These are phyloP conservation scores for Hippophae tibetana DNA, from an alignment of 306 rosid species.

Conservation along the genomic window DNA sequence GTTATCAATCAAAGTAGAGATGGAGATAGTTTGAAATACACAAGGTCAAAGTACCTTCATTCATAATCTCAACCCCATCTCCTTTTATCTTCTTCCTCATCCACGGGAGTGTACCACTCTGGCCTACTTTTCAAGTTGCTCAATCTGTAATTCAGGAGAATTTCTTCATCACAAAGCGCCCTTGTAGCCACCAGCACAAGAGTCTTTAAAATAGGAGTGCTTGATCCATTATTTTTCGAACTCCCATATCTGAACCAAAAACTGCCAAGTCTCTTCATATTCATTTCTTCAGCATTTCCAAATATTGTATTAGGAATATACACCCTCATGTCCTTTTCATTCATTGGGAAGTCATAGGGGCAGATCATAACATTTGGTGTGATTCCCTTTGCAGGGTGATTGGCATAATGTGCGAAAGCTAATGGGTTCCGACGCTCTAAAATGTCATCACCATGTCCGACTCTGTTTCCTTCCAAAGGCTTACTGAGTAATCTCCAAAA, in stretches of 20 bases:
- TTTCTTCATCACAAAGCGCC: slow-evolving; percentile 65
- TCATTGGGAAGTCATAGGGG: slow-evolving; percentile 80
- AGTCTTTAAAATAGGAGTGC: slow-evolving; percentile 50
- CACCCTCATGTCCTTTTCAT: slow-evolving; percentile 52
- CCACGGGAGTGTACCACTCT: slow-evolving; percentile 70
- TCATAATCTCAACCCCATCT: slow-evolving; percentile 58
- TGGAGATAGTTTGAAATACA: background rate
- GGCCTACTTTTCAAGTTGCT: slow-evolving; percentile 76
- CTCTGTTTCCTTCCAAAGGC: slow-evolving; percentile 57
- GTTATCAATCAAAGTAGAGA: background rate
- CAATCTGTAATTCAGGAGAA: slow-evolving; percentile 76
- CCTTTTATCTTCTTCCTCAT: slow-evolving; percentile 86
- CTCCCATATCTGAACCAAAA: slow-evolving; percentile 84
- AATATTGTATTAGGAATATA: slow-evolving; percentile 68
- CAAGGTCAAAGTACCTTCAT: background rate
- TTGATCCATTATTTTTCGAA: slow-evolving; percentile 29
- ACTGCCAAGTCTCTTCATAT: slow-evolving; percentile 65
- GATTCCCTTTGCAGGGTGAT: slow-evolving; percentile 73
- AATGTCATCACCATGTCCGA: slow-evolving; percentile 26
- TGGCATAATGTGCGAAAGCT: slow-evolving; percentile 83
- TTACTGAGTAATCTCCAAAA: slow-evolving; percentile 62
- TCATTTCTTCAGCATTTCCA: slow-evolving; percentile 55
- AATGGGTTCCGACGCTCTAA: slow-evolving; percentile 81
- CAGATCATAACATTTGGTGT: slow-evolving; percentile 86
- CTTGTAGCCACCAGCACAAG: slow-evolving; percentile 71